Conservation (phyloP, 345 rosid species). For the Salix caprea region DNA sequence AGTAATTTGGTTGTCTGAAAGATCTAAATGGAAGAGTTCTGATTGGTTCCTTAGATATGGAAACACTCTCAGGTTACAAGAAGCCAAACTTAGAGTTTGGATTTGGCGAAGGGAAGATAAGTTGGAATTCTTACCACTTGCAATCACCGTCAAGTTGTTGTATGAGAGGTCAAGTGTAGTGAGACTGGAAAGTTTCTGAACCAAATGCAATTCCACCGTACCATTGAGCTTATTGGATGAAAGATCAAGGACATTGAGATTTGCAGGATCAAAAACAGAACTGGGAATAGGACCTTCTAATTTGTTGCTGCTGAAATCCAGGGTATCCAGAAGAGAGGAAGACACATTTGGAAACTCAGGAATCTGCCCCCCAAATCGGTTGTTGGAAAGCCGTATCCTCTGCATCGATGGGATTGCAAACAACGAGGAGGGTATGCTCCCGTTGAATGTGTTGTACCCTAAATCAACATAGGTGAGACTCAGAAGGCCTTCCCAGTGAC, state of each 20-base stretch:
- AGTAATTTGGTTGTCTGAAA: slow-evolving; percentile 40
- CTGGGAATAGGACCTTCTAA: slow-evolving; percentile 28
- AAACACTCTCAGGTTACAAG: slow-evolving; percentile 33
- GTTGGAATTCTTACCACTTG: background rate
- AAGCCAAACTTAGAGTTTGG: slow-evolving; percentile 32
- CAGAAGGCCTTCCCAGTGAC: slow-evolving; percentile 22
- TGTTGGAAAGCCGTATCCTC: slow-evolving; percentile 20
- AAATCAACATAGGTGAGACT: slow-evolving; percentile 30
- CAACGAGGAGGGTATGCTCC: slow-evolving; percentile 27
- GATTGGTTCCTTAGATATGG: slow-evolving; percentile 33
- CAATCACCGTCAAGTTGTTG: slow-evolving; percentile 28
- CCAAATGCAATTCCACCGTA: slow-evolving; percentile 11
- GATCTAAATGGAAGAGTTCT: slow-evolving; percentile 16
- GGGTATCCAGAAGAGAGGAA: slow-evolving; percentile 3
- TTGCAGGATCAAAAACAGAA: slow-evolving; percentile 11
- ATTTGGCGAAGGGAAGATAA: slow-evolving; percentile 7
- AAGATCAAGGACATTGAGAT: slow-evolving; percentile 26
- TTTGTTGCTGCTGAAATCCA: slow-evolving; percentile 43
- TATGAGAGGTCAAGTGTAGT: slow-evolving; percentile 29
- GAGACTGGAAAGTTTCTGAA: slow-evolving; percentile 26
- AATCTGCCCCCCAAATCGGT: slow-evolving; percentile 27
- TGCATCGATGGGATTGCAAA: slow-evolving; percentile 15
- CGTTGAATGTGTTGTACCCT: slow-evolving; percentile 26
- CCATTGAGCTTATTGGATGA: slow-evolving; percentile 49
- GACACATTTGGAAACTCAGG: background rate